Conservation (phyloP, 1,284 basidiomycete genomes). For the Mycosarcoma mackinlayi region DNA sequence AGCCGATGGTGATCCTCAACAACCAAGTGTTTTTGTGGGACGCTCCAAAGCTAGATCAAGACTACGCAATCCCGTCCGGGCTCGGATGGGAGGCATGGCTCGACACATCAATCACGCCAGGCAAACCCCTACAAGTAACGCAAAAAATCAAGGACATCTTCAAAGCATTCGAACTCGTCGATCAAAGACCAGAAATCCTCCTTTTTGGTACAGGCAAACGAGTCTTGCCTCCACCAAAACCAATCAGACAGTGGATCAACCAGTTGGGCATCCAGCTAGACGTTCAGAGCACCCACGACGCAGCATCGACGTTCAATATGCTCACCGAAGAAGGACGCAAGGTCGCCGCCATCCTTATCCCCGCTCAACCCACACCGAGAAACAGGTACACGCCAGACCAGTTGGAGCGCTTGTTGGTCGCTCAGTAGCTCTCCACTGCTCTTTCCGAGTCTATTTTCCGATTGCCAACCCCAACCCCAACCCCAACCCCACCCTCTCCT, state of each 20-base stretch:
- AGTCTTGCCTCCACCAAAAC: conserved; percentile 78
- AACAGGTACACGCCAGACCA: conserved; percentile 25
- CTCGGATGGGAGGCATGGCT: conserved; percentile 74
- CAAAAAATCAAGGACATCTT: conserved; percentile 39
- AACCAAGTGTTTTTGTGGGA: conserved; percentile 89
- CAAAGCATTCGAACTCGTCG: conserved; percentile 48
- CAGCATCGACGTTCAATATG: conserved; percentile 92
- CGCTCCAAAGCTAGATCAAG: conserved; percentile 73
- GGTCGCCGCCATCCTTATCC: conserved; percentile 87
- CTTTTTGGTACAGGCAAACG: conserved; percentile 85
- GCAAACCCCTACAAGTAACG: conserved; percentile 19
- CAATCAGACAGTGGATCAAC: conserved; percentile 78
- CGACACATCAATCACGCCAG: conserved; percentile 70
- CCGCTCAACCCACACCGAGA: conserved; percentile 64
- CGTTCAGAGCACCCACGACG: conserved; percentile 94
- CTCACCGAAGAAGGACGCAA: conserved; percentile 89
- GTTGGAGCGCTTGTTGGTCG: conserved; percentile 22
- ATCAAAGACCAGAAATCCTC: conserved; percentile 78
- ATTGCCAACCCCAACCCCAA: too few relatives aligned
- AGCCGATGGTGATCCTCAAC: conserved; percentile 84
- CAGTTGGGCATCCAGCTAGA: conserved; percentile 88
- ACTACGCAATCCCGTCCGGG: conserved; percentile 58
- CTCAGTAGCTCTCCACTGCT: background rate
- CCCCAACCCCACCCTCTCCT: too few relatives aligned
- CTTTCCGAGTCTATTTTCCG: too few relatives aligned